phyloP scores from a whole-genome alignment of 805 yeast species.

The Blastobotrys muscicola region DNA sequence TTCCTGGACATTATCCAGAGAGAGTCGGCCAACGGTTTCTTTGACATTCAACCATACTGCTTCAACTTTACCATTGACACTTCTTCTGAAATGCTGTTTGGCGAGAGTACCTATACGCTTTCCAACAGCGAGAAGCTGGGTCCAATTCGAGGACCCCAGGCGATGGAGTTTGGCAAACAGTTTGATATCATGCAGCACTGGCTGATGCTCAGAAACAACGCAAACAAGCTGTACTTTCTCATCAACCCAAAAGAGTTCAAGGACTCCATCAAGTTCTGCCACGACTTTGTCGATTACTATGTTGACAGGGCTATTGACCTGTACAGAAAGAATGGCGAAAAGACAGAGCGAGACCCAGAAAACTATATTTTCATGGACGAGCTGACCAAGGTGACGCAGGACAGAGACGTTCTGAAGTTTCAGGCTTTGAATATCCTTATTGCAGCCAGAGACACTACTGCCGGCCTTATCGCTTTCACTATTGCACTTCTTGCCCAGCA shows the following conservation, averaged over 20 bases:
- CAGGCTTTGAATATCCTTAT: conserved; percentile 39
- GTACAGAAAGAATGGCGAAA: conserved; percentile 8
- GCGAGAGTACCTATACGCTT: conserved; percentile 23
- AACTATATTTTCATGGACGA: conserved; percentile 40
- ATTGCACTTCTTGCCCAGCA: conserved; percentile 34
- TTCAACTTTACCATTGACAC: conserved; percentile 27
- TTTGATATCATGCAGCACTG: conserved; percentile 10
- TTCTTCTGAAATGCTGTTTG: conserved; percentile 29
- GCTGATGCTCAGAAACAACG: conserved; percentile 8
- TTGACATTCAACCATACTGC: conserved; percentile 24
- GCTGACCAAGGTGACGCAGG: conserved; percentile 37
- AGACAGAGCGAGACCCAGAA: conserved; percentile 23
- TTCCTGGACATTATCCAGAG: too few species aligned
- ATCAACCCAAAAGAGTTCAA: conserved; percentile 23
- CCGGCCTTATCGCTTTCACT: conserved; percentile 36
- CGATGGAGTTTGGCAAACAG: conserved; percentile 4
- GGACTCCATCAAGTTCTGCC: conserved; percentile 23
- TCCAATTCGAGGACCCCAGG: not conserved
- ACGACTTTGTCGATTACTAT: conserved; percentile 31
- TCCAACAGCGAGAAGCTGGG: conserved; percentile 8
- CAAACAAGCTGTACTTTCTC: conserved; percentile 16
- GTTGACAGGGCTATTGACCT: conserved; percentile 30
- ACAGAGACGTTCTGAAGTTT: conserved; percentile 36
- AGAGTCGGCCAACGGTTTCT: conserved; percentile 6
- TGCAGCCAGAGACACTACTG: conserved; percentile 46